Conservation (phyloP, 2,329 filamentous ascomycete species). For the Xylariales sp. region DNA sequence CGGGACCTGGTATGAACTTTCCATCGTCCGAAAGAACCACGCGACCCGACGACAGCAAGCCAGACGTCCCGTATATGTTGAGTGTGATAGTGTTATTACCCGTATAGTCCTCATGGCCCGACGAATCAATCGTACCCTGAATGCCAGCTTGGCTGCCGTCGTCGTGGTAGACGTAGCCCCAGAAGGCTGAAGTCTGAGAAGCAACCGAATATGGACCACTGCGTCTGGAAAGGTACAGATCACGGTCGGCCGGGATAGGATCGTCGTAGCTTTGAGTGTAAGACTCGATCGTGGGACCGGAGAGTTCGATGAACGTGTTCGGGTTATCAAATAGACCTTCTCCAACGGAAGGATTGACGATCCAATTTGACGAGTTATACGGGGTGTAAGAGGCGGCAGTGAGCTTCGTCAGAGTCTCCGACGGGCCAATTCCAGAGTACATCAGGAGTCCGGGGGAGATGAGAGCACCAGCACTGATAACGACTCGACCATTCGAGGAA, state of each 20-base stretch:
- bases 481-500: constrained; percentile 20
- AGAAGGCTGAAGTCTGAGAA: constrained; percentile 49
- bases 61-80: constrained; percentile 54
- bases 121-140: constrained; percentile 48
- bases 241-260: constrained; percentile 35
- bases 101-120: constrained; percentile 36
- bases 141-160: constrained; percentile 39
- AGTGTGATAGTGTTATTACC: constrained; percentile 45
- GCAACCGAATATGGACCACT: constrained; percentile 50
- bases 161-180: constrained; percentile 38
- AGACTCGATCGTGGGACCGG: constrained; percentile 36
- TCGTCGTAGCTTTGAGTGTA: constrained; percentile 42
- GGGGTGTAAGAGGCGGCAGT: constrained; percentile 14
- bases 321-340: constrained; percentile 51
- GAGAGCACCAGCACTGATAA: constrained; percentile 32
- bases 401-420: constrained; percentile 17
- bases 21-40: constrained; percentile 37
- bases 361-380: constrained; percentile 34
- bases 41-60: constrained; percentile 42
- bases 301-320: constrained; percentile 48
- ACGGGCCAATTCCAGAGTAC: constrained; percentile 33
- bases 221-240: constrained; percentile 41
- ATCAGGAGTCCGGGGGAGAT: constrained; percentile 29
- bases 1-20: constrained; percentile 37
- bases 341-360: constrained; percentile 45